Evolutionary conservation across 2,329 filamentous ascomycete genomes (phyloP).

Genomic region (Arthrobotrys entomopaga): DNA sequence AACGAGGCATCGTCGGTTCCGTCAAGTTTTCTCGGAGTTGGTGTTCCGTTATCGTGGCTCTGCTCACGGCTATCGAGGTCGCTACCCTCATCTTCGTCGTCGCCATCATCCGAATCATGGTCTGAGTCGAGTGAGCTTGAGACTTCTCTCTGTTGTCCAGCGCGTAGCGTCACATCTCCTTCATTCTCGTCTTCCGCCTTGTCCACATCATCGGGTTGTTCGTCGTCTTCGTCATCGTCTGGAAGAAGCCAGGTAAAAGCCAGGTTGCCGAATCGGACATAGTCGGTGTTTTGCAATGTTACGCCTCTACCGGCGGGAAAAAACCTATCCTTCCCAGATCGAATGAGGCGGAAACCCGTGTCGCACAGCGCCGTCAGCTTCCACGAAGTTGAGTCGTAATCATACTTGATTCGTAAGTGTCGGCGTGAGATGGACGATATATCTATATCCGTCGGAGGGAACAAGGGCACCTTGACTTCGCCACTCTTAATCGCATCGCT

Average conservation of each 20-base stretch:
- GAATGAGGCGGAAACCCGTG: slow-evolving; percentile 27
- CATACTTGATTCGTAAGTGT: slow-evolving; percentile 40
- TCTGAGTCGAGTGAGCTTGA: slow-evolving; percentile 28
- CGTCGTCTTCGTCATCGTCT: slow-evolving; percentile 40
- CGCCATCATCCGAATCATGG: slow-evolving; percentile 43
- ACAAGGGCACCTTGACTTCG: slow-evolving; percentile 37
- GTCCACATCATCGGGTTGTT: slow-evolving; percentile 34
- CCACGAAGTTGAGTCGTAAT: slow-evolving; percentile 35
- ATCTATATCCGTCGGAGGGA: slow-evolving; percentile 22
- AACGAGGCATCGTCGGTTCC: slow-evolving; percentile 52
- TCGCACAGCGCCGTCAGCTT: slow-evolving; percentile 33
- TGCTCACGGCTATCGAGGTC: slow-evolving; percentile 47
- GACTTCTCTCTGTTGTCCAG: background rate
- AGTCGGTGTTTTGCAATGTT: slow-evolving; percentile 20
- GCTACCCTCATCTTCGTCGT: slow-evolving; percentile 55
- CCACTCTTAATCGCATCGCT: slow-evolving; percentile 4
- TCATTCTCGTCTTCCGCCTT: slow-evolving; percentile 49
- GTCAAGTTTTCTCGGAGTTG: slow-evolving; percentile 52
- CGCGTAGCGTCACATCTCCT: slow-evolving; percentile 55
- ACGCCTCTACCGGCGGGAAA: slow-evolving; percentile 27
- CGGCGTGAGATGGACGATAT: slow-evolving; percentile 24
- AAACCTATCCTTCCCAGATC: slow-evolving; percentile 29
- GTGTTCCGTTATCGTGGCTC: slow-evolving; percentile 56
- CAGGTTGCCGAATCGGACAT: slow-evolving; percentile 42
- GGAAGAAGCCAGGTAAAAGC: slow-evolving; percentile 55